Base-by-base conservation (phyloP, 148 eudicot genomes). In the Arbutus unedo region DNA sequence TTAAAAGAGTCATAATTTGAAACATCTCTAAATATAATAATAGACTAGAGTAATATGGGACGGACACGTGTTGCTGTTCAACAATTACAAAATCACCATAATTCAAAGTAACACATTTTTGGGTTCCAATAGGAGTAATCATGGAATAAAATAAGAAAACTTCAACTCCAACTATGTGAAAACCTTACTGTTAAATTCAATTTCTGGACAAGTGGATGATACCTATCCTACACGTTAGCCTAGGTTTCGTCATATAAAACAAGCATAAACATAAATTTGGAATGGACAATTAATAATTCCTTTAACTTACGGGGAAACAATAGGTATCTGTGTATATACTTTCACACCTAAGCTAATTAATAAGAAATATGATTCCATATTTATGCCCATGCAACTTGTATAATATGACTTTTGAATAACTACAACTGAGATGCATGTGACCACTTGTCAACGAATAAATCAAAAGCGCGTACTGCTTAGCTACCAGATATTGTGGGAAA, bases 391-490 rank as follows among this genome's bases (percentile, higher is more conserved):
- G 54, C 47, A 18, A 18, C 54, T 73, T 73, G 53, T 19, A 45
- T 73, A 6, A 43, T 6, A 25, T 10, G 71, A 64, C 38, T 10
- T 66, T 25, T 15, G 25, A 66, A 13, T 10, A 66, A 25, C 15
- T 66, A 25, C 71, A 66, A 66, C 71, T 25, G 11, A 25, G 9
- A 60, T 60, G 6, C 16, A 31, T 25, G 16, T 66, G 71, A 66
- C 38, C 71, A 66, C 71, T 66, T 77, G 31, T 31, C 14, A 48
- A 80, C 15, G 45, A 21, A 64, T 47, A 47, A 79, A 79, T 44
- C 43, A 67, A 18, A 80, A 67, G 16, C 75, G 25, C 4, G 15
- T 16, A 8, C 8, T 0, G 50, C 10, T 56, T 77, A 44, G 49
- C 49, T 49, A 77, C 31, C 50, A 25, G 31, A 64, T 50, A 70